phyloP scores from a whole-genome alignment of 768 basidiomycete species.

The Asterophora lycoperdoides region DNA sequence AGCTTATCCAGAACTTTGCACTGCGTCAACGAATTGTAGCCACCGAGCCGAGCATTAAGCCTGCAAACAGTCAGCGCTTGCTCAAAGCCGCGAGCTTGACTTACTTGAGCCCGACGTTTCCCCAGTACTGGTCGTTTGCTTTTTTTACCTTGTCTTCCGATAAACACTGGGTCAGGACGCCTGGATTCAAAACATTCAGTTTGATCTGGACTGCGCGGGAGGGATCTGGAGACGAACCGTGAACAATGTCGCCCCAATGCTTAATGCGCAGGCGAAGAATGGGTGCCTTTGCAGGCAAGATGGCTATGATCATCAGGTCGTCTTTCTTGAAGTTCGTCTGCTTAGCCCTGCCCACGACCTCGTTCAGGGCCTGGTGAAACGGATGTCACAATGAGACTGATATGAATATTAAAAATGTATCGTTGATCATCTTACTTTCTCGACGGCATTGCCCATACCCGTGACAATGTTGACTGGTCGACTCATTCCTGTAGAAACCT shows the following conservation, averaged over 20 bases:
- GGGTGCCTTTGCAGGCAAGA: constrained; percentile 48
- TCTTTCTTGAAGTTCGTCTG: not conserved
- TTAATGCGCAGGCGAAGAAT: constrained; percentile 46
- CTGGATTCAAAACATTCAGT: constrained; percentile 8
- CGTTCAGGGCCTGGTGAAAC: constrained; percentile 2
- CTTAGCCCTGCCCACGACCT: constrained; percentile 6
- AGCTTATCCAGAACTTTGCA: constrained; percentile 24
- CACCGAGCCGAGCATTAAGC: constrained; percentile 54
- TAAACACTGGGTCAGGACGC: constrained; percentile 45
- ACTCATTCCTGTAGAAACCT: not conserved
- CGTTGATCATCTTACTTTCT: constrained; percentile 2
- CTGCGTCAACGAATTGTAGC: constrained; percentile 37
- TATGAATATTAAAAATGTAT: not conserved
- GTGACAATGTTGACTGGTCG: not conserved
- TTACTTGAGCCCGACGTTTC: constrained; percentile 54
- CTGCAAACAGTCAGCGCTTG: constrained; percentile 22
- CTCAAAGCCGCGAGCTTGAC: not conserved
- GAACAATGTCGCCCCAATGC: constrained; percentile 46
- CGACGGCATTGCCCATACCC: constrained; percentile 10
- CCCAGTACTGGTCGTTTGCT: constrained; percentile 47
- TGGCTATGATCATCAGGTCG: constrained; percentile 39
- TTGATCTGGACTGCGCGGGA: too few species aligned
- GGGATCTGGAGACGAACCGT: constrained; percentile 15
- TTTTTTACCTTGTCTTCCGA: constrained; percentile 29
- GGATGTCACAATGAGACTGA: not conserved